phyloP scores from a whole-genome alignment of 2,329 filamentous ascomycete genomes.

The Phialocephala sp. region DNA sequence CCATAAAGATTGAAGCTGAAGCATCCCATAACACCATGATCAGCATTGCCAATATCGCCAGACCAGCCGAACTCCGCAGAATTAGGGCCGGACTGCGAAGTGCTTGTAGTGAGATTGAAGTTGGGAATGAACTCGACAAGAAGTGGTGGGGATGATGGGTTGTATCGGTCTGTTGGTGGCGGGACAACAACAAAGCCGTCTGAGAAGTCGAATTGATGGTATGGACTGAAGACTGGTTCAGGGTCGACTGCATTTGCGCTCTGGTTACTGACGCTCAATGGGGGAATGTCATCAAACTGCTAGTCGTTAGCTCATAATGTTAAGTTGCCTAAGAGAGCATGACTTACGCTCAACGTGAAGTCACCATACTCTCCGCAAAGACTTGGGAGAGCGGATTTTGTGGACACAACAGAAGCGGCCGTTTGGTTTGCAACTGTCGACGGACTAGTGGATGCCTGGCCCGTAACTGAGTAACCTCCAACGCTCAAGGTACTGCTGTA shows the following conservation, averaged over 20 bases:
- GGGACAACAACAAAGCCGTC: slow-evolving; percentile 44
- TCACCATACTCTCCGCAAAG: slow-evolving; percentile 38
- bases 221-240: slow-evolving; percentile 42
- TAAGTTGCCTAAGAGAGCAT: not conserved
- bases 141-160: slow-evolving; percentile 40
- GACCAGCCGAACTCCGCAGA: slow-evolving; percentile 39
- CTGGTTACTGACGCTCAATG: slow-evolving; percentile 31
- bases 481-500: not conserved
- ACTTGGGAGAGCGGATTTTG: slow-evolving; percentile 22
- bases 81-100: slow-evolving; percentile 27
- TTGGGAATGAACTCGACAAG: slow-evolving; percentile 43
- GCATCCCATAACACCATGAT: slow-evolving; percentile 39
- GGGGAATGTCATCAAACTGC: slow-evolving; percentile 43
- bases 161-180: slow-evolving; percentile 41
- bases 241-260: slow-evolving; percentile 30
- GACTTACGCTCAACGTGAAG: slow-evolving; percentile 39
- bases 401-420: not conserved
- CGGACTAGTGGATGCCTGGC: not conserved
- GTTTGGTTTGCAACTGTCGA: not conserved
- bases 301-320: slow-evolving; percentile 20
- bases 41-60: slow-evolving; percentile 38
- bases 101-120: slow-evolving; percentile 31
- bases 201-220: slow-evolving; percentile 46
- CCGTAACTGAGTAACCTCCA: slow-evolving; percentile 1
- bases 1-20: slow-evolving; percentile 46